Base-by-base conservation (phyloP, 164 flowering plant genomes). In the Stephania japonica region DNA sequence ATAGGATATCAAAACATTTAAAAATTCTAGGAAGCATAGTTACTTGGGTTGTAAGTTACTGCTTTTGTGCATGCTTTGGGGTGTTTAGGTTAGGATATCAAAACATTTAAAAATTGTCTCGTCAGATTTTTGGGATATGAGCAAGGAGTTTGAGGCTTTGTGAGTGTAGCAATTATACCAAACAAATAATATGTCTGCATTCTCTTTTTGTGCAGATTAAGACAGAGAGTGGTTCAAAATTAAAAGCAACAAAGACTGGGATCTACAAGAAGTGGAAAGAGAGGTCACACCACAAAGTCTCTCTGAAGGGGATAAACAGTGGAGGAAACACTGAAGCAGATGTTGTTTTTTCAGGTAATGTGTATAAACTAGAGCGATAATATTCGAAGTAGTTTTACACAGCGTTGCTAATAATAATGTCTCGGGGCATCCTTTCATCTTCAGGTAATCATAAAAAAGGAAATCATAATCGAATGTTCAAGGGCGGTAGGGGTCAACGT, bases 211-310 rank as follows among this genome's bases (percentile, higher is more conserved):
- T 8, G 21, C 68, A 94, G 99, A 74, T 94, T 62, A 91, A 87
- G 83, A 91, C 91, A 49, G 99, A 94, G 78, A 80, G 98, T 79
- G 98, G 99, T 32, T 80, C 91, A 14, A 92, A 87, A 81, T 85
- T 85, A 32, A 90, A 86, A 73, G 88, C 92, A 69, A 78, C 62
- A 23, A 92, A 87, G 77, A 90, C 97, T 38, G 99, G 98, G 47
- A 91, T 95, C 72, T 95, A 95, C 85, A 86, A 91, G 80, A 92
- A 81, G 72, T 95, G 99, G 99, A 88, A 88, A 76, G 90, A 87
- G 68, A 82, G 78, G 23, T 85, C 96, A 9, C 99, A 93, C 82
- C 84, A 44, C 61, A 90, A 86, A 73, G 82, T 94, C 4, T 88
- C 91, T 77, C 75, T 82, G 13, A 81, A 56, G 75, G 90, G 91